Evolutionary conservation across 345 rosid genomes (phyloP).

Genomic region (Draba incana): DNA sequence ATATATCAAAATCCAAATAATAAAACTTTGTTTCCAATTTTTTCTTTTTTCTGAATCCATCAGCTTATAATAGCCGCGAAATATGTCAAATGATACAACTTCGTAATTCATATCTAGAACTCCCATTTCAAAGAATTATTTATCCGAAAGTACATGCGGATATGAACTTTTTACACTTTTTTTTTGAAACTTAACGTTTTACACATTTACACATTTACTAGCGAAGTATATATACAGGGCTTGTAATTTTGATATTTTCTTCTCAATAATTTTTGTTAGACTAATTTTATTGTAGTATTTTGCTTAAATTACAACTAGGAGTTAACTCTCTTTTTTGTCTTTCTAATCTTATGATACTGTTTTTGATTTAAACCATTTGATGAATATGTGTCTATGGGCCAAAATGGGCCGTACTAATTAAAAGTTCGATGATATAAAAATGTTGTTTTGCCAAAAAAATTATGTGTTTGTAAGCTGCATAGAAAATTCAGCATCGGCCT

Average conservation of each 20-base stretch:
- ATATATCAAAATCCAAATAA: neutral
- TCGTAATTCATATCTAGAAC: too few relatives aligned
- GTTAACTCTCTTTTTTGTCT: neutral
- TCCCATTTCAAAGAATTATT: neutral
- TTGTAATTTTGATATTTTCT: too few relatives aligned
- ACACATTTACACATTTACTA: too few relatives aligned
- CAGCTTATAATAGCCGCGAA: too few relatives aligned
- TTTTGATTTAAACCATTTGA: neutral
- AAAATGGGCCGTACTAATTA: neutral
- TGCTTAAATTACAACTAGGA: neutral
- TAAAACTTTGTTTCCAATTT: neutral
- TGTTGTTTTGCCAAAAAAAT: neutral
- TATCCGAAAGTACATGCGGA: neutral
- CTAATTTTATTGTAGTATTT: neutral
- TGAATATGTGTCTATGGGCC: neutral
- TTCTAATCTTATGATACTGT: too few relatives aligned
- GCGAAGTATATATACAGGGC: too few relatives aligned
- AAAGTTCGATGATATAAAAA: neutral
- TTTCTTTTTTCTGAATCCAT: neutral
- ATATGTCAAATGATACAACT: too few relatives aligned
- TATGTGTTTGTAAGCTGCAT: neutral
- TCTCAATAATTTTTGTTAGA: too few relatives aligned
- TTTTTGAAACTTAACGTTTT: too few relatives aligned
- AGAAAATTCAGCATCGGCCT: conserved; percentile 16
- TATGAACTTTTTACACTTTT: too few relatives aligned